phyloP scores from a whole-genome alignment of 805 yeast species.

The Yarrowia alimentaria region DNA sequence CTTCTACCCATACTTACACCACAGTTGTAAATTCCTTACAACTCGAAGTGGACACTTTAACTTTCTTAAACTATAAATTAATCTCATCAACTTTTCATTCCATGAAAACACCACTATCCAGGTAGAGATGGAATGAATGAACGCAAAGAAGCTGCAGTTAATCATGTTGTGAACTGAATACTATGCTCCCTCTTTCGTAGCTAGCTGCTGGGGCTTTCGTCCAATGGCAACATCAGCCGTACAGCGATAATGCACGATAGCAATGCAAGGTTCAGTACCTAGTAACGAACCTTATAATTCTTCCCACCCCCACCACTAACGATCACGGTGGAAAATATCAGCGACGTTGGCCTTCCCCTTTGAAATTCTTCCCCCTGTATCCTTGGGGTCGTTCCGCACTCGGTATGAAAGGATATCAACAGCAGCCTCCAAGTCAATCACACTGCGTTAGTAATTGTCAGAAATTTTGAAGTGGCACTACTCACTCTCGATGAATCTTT shows the following conservation, averaged over 20 bases:
- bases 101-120: too few species aligned
- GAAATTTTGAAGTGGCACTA: not conserved
- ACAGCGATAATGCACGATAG: constrained; percentile 26
- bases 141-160: too few species aligned
- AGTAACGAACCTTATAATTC: constrained; percentile 12
- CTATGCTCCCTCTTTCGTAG: too few species aligned
- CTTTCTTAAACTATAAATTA: too few species aligned
- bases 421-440: constrained; percentile 21
- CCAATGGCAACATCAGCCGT: constrained; percentile 6
- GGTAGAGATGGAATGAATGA: too few species aligned
- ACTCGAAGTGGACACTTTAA: too few species aligned
- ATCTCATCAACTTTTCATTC: too few species aligned
- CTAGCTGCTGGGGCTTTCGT: too few species aligned
- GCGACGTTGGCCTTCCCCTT: constrained; percentile 20
- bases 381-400: constrained; percentile 16
- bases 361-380: constrained; percentile 14
- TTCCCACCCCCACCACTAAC: too few species aligned
- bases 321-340: constrained; percentile 22
- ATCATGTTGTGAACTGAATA: too few species aligned
- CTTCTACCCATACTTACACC: too few species aligned
- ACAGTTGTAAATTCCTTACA: too few species aligned
- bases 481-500: constrained; percentile 21
- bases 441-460: constrained; percentile 5
- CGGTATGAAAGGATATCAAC: constrained; percentile 21
- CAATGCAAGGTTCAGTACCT: constrained; percentile 5